These are phyloP conservation scores for Pleurotus tuber-regium DNA, from an alignment of 768 basidiomycete genomes.

Conservation along the genomic window DNA sequence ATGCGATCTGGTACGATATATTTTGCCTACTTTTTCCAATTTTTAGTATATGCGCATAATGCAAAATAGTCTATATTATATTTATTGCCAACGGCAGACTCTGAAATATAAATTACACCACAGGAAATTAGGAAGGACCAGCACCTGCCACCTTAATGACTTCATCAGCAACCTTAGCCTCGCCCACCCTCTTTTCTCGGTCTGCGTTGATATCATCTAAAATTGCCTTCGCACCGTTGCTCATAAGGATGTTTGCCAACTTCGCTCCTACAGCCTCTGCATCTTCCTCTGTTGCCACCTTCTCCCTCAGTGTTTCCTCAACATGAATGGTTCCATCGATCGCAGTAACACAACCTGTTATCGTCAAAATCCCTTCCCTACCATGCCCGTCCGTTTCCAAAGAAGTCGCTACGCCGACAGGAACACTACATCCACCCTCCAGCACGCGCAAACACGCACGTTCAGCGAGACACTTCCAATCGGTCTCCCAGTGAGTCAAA, in stretches of 20 bases:
- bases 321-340: slow-evolving; percentile 75
- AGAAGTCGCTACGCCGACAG: slow-evolving; percentile 76
- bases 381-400: slow-evolving; percentile 30
- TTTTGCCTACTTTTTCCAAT: slow-evolving; percentile 7
- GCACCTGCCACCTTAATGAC: slow-evolving; percentile 7
- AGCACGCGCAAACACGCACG: slow-evolving; percentile 84
- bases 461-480: slow-evolving; percentile 80
- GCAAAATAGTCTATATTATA: background rate
- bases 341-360: slow-evolving; percentile 84
- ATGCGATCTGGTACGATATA: slow-evolving; percentile 29
- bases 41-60: background rate
- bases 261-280: slow-evolving; percentile 67
- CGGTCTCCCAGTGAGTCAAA: slow-evolving; percentile 74
- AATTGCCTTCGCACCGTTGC: slow-evolving; percentile 73
- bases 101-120: background rate
- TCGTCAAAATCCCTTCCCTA: slow-evolving; percentile 42
- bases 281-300: slow-evolving; percentile 50
- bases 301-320: slow-evolving; percentile 53
- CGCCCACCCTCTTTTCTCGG: slow-evolving; percentile 45
- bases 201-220: slow-evolving; percentile 81
- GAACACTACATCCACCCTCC: slow-evolving; percentile 97
- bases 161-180: slow-evolving; percentile 34
- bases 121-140: background rate
- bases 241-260: slow-evolving; percentile 64
- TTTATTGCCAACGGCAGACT: background rate